These are phyloP conservation scores for Neurospora cerealis DNA, from an alignment of 495 filamentous ascomycete species.

Conservation along the genomic window DNA sequence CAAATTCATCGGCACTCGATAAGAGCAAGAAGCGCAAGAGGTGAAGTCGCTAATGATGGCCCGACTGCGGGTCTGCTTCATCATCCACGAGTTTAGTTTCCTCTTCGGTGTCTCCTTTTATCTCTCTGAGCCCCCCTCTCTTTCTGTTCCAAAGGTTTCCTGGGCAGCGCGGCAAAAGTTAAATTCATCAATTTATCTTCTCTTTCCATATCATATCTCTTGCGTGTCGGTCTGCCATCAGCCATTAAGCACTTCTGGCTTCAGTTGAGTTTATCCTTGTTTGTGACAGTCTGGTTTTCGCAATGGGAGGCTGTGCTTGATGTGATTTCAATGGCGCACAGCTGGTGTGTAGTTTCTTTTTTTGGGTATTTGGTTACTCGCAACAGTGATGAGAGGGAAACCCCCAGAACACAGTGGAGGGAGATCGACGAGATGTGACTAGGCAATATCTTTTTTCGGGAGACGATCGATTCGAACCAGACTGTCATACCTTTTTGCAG, in stretches of 20 bases:
- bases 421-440: background rate
- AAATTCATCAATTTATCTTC: background rate
- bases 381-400: background rate
- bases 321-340: background rate
- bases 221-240: background rate
- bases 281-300: background rate
- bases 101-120: background rate
- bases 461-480: background rate
- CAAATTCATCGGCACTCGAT: slow-evolving; percentile 13
- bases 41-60: slow-evolving; percentile 6
- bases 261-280: background rate
- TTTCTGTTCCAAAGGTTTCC: background rate
- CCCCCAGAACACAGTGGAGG: background rate
- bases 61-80: background rate
- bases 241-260: background rate
- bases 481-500: background rate
- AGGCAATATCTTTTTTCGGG: background rate
- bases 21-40: slow-evolving; percentile 43
- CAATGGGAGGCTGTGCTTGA: background rate
- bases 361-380: background rate
- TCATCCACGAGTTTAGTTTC: background rate
- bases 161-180: background rate
- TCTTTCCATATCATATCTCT: background rate
- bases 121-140: background rate
- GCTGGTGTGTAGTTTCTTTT: background rate